A percentile compares a stretch with the other conserved stretches of the same genome.
These are phyloP conservation scores for Apocynum venetum DNA, from an alignment of 257 asterid genomes.

Conservation along the genomic window DNA sequence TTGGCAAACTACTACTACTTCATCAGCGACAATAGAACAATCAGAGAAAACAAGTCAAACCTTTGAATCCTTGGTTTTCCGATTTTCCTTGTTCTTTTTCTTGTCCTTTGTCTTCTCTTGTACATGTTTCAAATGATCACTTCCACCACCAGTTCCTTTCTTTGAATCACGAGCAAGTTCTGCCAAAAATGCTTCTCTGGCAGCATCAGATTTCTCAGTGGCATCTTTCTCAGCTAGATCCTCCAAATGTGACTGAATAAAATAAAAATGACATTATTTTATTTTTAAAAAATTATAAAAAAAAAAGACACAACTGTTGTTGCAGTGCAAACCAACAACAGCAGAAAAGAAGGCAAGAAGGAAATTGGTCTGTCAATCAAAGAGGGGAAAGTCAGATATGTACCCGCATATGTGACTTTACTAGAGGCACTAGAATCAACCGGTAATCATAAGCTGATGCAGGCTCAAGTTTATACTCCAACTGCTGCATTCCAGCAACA, in stretches of 20 bases:
- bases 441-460: conserved; percentile 67
- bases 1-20: conserved; percentile 5
- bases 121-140: conserved; percentile 51
- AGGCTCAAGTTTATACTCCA: conserved; percentile 65
- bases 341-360: conserved; percentile 1
- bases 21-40: conserved; percentile 9
- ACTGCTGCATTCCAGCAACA: conserved; percentile 65
- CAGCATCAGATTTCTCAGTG: conserved; percentile 93
- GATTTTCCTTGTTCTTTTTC: conserved; percentile 67
- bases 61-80: conserved; percentile 78
- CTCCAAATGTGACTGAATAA: conserved; percentile 63
- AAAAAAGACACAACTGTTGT: conserved; percentile 18
- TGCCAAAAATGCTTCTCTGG: conserved; percentile 89
- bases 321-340: conserved; percentile 15
- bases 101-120: conserved; percentile 73
- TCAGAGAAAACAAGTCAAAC: conserved; percentile 37
- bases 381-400: conserved; percentile 23
- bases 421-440: conserved; percentile 62
- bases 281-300: conserved; percentile 8
- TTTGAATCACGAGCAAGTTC: conserved; percentile 87
- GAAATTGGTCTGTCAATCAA: conserved; percentile 5
- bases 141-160: conserved; percentile 47
- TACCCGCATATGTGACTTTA: conserved; percentile 85
- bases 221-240: conserved; percentile 95
- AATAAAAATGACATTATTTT: neutral